Evolutionary conservation across 192 early-diverging fungal genomes (phyloP), one percentile per base, ranked within the genome.

Genomic region (Podila epigama): DNA sequence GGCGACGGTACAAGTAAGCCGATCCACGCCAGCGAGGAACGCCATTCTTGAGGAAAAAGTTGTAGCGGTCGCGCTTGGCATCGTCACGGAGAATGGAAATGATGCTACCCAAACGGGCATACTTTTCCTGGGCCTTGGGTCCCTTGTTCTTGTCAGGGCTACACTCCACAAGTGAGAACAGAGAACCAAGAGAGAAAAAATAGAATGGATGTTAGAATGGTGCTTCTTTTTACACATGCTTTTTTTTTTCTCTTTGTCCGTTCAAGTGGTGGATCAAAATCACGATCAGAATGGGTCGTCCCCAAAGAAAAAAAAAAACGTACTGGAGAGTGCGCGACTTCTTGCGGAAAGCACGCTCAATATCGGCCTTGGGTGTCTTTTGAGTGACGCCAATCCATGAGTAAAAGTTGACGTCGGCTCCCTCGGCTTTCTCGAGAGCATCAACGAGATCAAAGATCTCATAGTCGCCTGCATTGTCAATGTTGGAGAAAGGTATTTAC

Each of bases 371-470:
- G 2, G 68, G 63, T 35, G 88, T 85, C 51, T 84, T 82, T 52
- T 86, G 73, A 20, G 79, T 61, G 18, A 90, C 67, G 2, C 81
- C 80, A 48, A 94, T 71, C 69, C 89, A 87, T 42, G 84, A 87
- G 70, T 92, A 94, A 84, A 91, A 92, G 78, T 71, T 85, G 57
- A 81, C 56, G 59, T 81, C 57, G 59, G 89, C 13, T 36, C 82
- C 83, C 84, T 86, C 85, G 22, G 69, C 67, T 56, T 81, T 85
- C 70, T 91, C 89, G 52, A 94, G 78, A 32, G 87, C 86, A 78
- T 94, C 92, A 40, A 90, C 87, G 58, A 94, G 87, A 83, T 92
- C 91, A 80, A 94, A 94, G 63, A 94, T 94, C 72, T 92, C 91
- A 75, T 91, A 89, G 71, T 94, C 92, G 22, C 85, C 86, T 83